Base-by-base conservation (phyloP, 1,284 basidiomycete species). In the Sporisorium scitamineum region DNA sequence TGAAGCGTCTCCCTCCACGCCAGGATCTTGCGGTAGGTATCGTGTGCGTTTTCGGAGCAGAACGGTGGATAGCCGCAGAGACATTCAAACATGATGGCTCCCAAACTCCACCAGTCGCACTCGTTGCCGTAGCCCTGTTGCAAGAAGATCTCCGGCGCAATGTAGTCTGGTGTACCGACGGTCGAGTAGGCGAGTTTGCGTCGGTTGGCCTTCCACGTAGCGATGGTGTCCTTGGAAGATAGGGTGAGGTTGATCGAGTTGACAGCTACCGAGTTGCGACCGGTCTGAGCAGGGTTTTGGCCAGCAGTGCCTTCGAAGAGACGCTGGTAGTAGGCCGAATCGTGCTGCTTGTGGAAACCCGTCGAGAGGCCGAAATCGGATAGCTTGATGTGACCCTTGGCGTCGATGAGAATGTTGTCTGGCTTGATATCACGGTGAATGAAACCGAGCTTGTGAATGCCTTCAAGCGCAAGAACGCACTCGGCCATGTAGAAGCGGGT, bases 401-500 rank as follows among this genome's bases (percentile, higher is more conserved):
- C 92, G 84, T 97, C 95, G 80, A 99, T 98, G 64, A 99, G 89
- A 78, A 99, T 97, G 84, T 99, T 99, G 87, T 97, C 95, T 3
- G 94, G 94, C 87, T 97, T 97, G 86, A 97, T 95, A 85, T 97
- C 94, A 80, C 84, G 93, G 86, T 99, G 96, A 81, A 99, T 98
- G 86, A 98, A 99, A n/a, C 96, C 96, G 24, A 99, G 90, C 81
- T 94, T 94, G 87, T 99, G 96, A 2, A 99, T 96, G 1, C 95
- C 96, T 86, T 99, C 96, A 70, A 99, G 95, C 22, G 96, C 96
- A 34, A 99, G 89, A 61, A 98, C 94, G 86, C 95, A 97, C 87
- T 99, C 96, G 45, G 96, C 96, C 91, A 99, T 97, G 87, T 99
- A 99, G 88, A 99, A 99, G 62, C 97, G 91, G 34, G 95, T 97